phyloP scores from a whole-genome alignment of 495 filamentous ascomycete genomes.

The Penicillium waksmanii region DNA sequence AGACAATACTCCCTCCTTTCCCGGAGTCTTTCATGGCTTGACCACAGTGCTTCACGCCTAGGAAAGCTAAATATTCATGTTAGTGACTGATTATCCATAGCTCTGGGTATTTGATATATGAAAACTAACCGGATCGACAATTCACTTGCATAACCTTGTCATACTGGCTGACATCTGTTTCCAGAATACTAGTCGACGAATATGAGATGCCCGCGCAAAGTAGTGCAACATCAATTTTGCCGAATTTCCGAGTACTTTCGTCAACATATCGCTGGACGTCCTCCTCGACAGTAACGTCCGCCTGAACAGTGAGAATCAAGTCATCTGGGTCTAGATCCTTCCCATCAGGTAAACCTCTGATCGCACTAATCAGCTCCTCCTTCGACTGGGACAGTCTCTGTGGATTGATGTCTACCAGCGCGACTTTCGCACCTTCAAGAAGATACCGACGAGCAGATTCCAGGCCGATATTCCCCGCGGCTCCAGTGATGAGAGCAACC shows the following conservation, averaged over 20 bases:
- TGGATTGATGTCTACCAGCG: slow-evolving; percentile 17
- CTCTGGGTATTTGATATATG: not conserved
- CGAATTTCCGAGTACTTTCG: slow-evolving; percentile 17
- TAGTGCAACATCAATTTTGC: slow-evolving; percentile 21
- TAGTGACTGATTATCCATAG: not conserved
- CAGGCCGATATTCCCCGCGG: slow-evolving; percentile 24
- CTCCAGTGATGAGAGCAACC: slow-evolving; percentile 25
- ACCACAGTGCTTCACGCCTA: slow-evolving; percentile 20
- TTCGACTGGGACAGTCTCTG: slow-evolving; percentile 3
- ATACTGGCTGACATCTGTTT: slow-evolving; percentile 23
- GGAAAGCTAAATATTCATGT: slow-evolving; percentile 8
- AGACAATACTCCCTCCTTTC: slow-evolving; percentile 25
- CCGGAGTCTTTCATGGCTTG: slow-evolving; percentile 20
- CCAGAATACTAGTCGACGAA: slow-evolving; percentile 20
- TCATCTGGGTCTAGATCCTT: not conserved
- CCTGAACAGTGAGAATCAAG: slow-evolving; percentile 20
- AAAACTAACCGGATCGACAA: slow-evolving; percentile 22
- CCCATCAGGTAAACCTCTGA: not conserved
- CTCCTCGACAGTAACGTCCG: slow-evolving; percentile 23
- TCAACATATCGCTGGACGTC: slow-evolving; percentile 17
- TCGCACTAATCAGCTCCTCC: not conserved
- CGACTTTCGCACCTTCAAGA: slow-evolving; percentile 21
- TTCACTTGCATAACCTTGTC: slow-evolving; percentile 28
- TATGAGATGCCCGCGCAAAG: slow-evolving; percentile 23
- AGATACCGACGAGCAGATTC: slow-evolving; percentile 24